These are phyloP conservation scores for Cyclotella atomus DNA, from an alignment of 108 stramenopile species.

Conservation along the genomic window DNA sequence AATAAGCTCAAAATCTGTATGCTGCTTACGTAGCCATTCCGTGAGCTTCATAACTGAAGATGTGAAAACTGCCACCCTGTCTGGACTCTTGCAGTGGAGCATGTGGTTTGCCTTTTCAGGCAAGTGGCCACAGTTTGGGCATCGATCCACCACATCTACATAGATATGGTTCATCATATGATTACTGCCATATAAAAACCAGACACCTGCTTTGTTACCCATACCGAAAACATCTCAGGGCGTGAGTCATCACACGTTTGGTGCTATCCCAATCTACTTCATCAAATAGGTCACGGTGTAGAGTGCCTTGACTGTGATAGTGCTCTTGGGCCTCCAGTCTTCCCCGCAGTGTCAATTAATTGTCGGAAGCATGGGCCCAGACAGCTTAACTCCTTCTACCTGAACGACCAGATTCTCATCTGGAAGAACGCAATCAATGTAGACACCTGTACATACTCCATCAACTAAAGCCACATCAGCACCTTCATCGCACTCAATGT, in stretches of 20 bases:
- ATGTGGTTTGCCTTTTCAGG: no score
- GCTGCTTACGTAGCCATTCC: neutral
- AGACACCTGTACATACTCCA: neutral
- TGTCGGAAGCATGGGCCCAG: neutral
- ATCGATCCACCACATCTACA: neutral
- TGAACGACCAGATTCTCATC: neutral
- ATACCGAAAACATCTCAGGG: conserved; percentile 2
- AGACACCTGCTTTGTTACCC: neutral
- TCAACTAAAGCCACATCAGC: neutral
- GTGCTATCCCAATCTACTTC: neutral
- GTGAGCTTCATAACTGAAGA: neutral
- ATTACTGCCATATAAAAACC: no score
- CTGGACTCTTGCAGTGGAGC: neutral
- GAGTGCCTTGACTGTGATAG: neutral
- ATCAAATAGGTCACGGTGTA: neutral
- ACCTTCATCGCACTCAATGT: neutral
- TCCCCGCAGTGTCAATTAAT: neutral
- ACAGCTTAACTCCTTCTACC: neutral
- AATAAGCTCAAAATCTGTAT: neutral
- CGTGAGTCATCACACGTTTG: neutral
- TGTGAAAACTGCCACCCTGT: neutral
- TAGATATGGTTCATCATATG: neutral
- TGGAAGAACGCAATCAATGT: neutral
- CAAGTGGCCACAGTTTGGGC: neutral
- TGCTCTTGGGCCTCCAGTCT: neutral